Base-by-base conservation (phyloP, 768 basidiomycete genomes). In the Auricularia sp. region DNA sequence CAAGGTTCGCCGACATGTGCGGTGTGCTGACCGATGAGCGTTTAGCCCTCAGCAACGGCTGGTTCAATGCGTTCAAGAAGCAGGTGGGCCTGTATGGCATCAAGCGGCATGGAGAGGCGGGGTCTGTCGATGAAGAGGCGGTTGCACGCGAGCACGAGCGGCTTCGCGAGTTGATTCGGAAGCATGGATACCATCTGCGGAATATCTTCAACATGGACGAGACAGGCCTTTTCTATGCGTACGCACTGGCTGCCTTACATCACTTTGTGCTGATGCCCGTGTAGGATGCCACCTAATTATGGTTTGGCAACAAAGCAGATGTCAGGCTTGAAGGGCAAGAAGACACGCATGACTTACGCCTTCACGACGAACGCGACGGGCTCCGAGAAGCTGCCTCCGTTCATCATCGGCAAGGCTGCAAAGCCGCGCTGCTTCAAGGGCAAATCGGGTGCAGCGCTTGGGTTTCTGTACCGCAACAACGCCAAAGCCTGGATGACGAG, bases 401-500 rank as follows among this genome's bases (percentile, higher is more conserved):
- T 74, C 62, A 66, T 74, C 65, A 78, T 77, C 67, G 78, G 75
- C n/a, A 75, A 74, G 62, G 67, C 70, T 2, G 47, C 44, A 39
- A 36, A 65, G 39, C 77, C 77, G 16, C 68, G 69, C 12, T 64
- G 68, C 10, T 77, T 77, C 65, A 58, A 68, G 3, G 70, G 70
- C 36, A 73, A 76, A 68, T 7, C 64, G 34, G 64, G 33, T 14
- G 29, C 53, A n/a, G 65, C 7, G 39, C 39, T 39, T 12, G 39
- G 39, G 8, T 39, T 39, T 12, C 7, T 71, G 62, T 78, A 78
- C 60, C 68, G 67, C 12, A 74, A 73, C 68, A 79, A 78, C 67
- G 67, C 67, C 29, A 79, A 74, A 61, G 74, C 75, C 2, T 78
- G 76, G 77, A 79, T 78, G 77, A 77, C 73, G 0, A 36, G 68